Base-by-base conservation (phyloP, 1,284 basidiomycete species). In the Microbotryum violaceum region DNA sequence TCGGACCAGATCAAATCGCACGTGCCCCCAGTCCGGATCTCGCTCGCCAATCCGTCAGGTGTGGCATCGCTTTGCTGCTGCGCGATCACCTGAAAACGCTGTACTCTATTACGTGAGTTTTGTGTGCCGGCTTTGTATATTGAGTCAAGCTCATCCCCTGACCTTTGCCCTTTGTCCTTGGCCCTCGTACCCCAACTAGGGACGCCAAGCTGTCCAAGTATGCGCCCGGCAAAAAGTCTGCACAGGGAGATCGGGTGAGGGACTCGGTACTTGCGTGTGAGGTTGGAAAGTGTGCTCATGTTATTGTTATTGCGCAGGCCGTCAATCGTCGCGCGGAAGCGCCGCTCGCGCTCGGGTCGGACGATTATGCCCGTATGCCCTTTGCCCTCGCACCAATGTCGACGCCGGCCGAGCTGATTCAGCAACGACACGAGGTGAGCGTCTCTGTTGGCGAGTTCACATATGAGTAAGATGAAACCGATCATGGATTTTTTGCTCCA, bases 41-140 rank as follows among this genome's bases (percentile, higher is more conserved):
- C 25, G 74, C 73, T 29, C 73, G 77, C 42, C 76, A 78, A 27
- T 88, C 88, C 21, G 80, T 91, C 25, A 80, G 89, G 47, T 80
- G 91, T 25, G 84, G 84, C 21, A 82, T 94, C 71, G 83, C 88
- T 52, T 85, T 96, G 79, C 76, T 91, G 45, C 79, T 94, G 47
- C 92, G 92, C 72, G 82, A 86, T 18, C 82, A 93, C 74, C 78
- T 97, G 57, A 89, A 96, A 73, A 75, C 76, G 1, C 69, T 89
- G 27, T 97, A 94, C 74, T 83, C 85, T 3, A 74, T 96, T 49
- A 87, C 88, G 67, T 2, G 90, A 93, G 78, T 89, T 91, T 18
- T 9, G 46, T 16, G 75, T 21, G 7, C 20, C 29, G 27, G 14
- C 27, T 20, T 25, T 8, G 0, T 7, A 23, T 6, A 3, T 12